Percentiles rank a stretch among this genome's conserved stretches.
Evolutionary conservation across 805 yeast genomes (phyloP).

Genomic region (Wickerhamomyces sydowiorum): DNA sequence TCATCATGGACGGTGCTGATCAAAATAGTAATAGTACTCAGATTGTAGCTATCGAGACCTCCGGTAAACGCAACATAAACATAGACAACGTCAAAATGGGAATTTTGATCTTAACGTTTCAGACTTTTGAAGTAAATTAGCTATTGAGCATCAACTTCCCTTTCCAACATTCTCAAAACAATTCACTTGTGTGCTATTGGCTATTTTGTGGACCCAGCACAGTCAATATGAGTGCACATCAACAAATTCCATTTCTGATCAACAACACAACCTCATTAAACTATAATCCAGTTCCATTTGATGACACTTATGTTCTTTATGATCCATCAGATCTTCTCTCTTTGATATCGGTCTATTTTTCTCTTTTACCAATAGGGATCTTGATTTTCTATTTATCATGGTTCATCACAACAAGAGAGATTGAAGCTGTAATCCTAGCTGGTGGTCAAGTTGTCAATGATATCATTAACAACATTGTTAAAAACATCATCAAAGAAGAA

Average conservation of each 20-base stretch:
- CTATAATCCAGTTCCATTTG: constrained; percentile 52
- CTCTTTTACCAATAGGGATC: constrained; percentile 75
- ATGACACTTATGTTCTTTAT: constrained; percentile 80
- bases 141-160: no score
- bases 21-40: no score
- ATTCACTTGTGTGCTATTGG: no score
- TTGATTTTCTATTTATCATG: constrained; percentile 78
- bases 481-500: constrained; percentile 58
- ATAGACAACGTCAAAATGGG: no score
- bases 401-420: constrained; percentile 76
- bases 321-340: constrained; percentile 62
- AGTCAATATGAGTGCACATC: no score
- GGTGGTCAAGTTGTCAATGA: constrained; percentile 85
- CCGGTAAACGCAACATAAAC: no score
- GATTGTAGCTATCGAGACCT: no score
- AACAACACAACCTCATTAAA: constrained; percentile 3
- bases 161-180: no score
- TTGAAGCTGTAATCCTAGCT: constrained; percentile 78
- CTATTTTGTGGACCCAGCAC: no score
- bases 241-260: constrained; percentile 3
- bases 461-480: constrained; percentile 60
- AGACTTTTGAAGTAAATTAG: no score
- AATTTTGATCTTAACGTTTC: no score
- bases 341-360: constrained; percentile 57
- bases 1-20: no score